These are phyloP conservation scores for Xylariaceae sp. DNA, from an alignment of 2,329 filamentous ascomycete species.

Conservation along the genomic window DNA sequence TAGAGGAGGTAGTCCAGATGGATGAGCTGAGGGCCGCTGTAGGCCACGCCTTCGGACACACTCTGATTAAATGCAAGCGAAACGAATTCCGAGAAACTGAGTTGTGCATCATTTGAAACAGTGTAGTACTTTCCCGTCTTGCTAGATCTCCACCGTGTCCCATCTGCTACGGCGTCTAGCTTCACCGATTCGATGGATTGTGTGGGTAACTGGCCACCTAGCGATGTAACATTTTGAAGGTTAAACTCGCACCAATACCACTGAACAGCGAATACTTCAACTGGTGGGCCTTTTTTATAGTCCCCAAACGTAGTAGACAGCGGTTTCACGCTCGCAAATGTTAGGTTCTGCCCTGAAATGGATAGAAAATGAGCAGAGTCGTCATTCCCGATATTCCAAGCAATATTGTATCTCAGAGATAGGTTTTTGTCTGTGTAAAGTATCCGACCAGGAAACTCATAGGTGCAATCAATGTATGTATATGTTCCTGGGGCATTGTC, in stretches of 20 bases:
- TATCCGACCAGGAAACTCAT: too few species aligned
- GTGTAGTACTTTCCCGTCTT: not conserved
- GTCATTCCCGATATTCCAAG: too few species aligned
- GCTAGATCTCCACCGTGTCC: not conserved
- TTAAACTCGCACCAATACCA: conserved; percentile 1
- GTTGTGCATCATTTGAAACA: not conserved
- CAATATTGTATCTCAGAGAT: too few species aligned
- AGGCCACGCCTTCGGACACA: not conserved
- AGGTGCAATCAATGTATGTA: too few species aligned
- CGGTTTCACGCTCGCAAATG: too few species aligned
- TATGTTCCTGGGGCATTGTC: too few species aligned
- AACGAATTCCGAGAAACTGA: not conserved
- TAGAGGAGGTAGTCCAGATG: not conserved
- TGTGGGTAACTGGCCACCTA: not conserved
- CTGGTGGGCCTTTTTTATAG: not conserved
- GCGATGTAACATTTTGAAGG: not conserved
- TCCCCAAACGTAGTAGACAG: too few species aligned
- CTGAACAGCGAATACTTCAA: not conserved
- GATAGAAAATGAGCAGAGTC: too few species aligned
- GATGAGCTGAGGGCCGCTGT: not conserved
- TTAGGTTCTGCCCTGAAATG: too few species aligned
- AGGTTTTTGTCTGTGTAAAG: too few species aligned
- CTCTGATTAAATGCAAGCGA: not conserved
- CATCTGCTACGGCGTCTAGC: not conserved
- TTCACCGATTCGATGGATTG: not conserved